A percentile compares a stretch with the other conserved stretches of the same genome.
Conservation (phyloP, 352 stramenopile genomes). For the Globisporangium okanoganense region DNA sequence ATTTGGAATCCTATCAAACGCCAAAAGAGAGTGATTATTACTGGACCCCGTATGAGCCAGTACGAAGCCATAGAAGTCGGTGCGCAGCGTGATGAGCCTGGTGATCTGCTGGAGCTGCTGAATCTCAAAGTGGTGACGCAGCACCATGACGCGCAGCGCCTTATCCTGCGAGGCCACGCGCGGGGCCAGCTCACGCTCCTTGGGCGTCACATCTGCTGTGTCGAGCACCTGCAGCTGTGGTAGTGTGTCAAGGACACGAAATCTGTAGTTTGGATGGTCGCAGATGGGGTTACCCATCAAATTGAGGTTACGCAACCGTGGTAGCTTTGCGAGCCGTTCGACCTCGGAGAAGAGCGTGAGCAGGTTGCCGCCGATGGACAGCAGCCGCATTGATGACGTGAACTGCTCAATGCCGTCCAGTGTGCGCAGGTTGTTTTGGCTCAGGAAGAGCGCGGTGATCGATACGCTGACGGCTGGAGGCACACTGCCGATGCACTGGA, state of each 20-base stretch:
- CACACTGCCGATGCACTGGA: conserved; percentile 45
- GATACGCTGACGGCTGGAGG: conserved; percentile 37
- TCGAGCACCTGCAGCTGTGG: conserved; percentile 54
- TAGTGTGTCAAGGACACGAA: conserved; percentile 50
- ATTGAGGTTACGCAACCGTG: conserved; percentile 59
- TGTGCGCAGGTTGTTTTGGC: conserved; percentile 62
- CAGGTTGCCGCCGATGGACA: conserved; percentile 65
- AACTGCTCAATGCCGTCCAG: conserved; percentile 69
- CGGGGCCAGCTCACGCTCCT: conserved; percentile 49
- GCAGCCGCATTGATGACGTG: conserved; percentile 30
- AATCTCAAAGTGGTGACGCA: conserved; percentile 68
- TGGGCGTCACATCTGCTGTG: conserved; percentile 45
- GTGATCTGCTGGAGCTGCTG: conserved; percentile 61
- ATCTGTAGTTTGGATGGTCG: conserved; percentile 65
- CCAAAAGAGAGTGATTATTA: not conserved
- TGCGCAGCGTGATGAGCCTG: conserved; percentile 42
- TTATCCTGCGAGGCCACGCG: conserved; percentile 53
- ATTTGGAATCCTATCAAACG: conserved; percentile 56
- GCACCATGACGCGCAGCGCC: conserved; percentile 40
- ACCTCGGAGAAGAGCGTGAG: conserved; percentile 44
- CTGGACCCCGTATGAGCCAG: conserved; percentile 10
- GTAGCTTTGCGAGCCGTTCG: conserved; percentile 26
- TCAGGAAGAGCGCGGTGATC: conserved; percentile 71
- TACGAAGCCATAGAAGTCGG: conserved; percentile 51
- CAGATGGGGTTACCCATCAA: conserved; percentile 73